Conservation (phyloP, 441 rosid species). For the Flueggea neowawraea region DNA sequence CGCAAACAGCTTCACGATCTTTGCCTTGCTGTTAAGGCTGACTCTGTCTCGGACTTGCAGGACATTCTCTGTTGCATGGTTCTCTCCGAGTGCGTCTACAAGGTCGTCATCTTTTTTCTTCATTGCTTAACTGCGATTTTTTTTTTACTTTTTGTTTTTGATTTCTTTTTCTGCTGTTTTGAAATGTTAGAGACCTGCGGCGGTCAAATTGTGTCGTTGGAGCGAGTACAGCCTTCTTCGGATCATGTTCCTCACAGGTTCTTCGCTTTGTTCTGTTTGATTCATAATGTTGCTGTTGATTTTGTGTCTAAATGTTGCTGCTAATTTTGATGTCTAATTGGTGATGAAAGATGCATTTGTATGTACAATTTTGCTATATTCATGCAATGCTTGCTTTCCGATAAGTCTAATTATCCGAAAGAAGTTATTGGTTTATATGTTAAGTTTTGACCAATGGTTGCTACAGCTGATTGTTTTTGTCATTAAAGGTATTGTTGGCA, state of each 20-base stretch:
- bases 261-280: background rate
- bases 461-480: constrained; percentile 1
- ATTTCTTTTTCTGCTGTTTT: constrained; percentile 1
- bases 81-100: constrained; percentile 92
- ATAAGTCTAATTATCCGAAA: too few relatives aligned
- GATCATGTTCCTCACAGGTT: constrained; percentile 98
- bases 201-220: constrained; percentile 75
- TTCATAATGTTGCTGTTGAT: background rate
- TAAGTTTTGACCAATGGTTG: background rate
- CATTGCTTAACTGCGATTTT: background rate
- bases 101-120: constrained; percentile 31
- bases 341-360: background rate
- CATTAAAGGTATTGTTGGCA: constrained; percentile 77
- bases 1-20: constrained; percentile 77
- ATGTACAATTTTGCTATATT: background rate
- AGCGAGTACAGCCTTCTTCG: constrained; percentile 93
- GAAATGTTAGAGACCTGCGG: constrained; percentile 68
- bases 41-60: constrained; percentile 79
- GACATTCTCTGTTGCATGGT: constrained; percentile 98
- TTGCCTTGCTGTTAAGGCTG: constrained; percentile 73
- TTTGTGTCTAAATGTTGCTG: background rate
- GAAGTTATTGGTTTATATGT: background rate
- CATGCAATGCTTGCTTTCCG: too few relatives aligned
- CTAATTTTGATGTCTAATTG: background rate
- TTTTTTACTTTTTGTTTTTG: background rate